Evolutionary conservation across 2,329 filamentous ascomycete species (phyloP).

Genomic region (Chaetomium globosum): DNA sequence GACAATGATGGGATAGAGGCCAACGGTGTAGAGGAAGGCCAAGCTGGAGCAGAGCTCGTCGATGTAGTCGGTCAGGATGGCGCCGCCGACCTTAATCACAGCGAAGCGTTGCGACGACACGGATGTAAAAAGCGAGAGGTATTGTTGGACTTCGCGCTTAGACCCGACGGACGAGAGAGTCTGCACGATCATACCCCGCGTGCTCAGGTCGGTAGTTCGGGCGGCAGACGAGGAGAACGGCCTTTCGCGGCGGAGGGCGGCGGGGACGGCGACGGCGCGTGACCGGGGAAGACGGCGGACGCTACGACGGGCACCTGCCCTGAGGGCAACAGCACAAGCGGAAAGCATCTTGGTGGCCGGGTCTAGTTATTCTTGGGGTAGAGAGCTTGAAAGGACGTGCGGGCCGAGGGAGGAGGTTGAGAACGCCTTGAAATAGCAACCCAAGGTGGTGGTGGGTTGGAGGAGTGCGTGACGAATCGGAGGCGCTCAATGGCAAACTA

Average conservation of each 20-base stretch:
- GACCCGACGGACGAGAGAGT: constrained; percentile 94
- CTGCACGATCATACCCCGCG: constrained; percentile 81
- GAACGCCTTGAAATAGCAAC: not conserved
- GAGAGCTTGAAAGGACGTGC: not conserved
- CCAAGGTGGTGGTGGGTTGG: not conserved
- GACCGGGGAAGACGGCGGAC: constrained; percentile 41
- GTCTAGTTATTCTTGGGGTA: constrained; percentile 2
- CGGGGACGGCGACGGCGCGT: constrained; percentile 32
- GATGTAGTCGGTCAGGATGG: constrained; percentile 91
- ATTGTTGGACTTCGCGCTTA: constrained; percentile 95
- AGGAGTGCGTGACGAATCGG: not conserved
- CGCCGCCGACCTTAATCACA: constrained; percentile 96
- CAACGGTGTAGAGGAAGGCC: constrained; percentile 91
- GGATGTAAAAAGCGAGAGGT: constrained; percentile 94
- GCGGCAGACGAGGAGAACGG: constrained; percentile 42
- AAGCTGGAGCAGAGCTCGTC: constrained; percentile 88
- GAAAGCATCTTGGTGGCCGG: constrained; percentile 46
- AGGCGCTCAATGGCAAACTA: constrained; percentile 23
- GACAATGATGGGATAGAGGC: constrained; percentile 91
- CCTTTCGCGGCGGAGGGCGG: constrained; percentile 41
- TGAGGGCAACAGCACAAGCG: constrained; percentile 47
- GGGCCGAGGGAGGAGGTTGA: not conserved
- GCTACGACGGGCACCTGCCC: constrained; percentile 50
- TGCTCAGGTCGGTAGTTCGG: constrained; percentile 57
- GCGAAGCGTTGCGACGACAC: constrained; percentile 97